Percentiles rank a stretch among this genome's conserved stretches.
These are phyloP conservation scores for Phialemonium atrogriseum DNA, from an alignment of 2,329 filamentous ascomycete genomes.

Conservation along the genomic window DNA sequence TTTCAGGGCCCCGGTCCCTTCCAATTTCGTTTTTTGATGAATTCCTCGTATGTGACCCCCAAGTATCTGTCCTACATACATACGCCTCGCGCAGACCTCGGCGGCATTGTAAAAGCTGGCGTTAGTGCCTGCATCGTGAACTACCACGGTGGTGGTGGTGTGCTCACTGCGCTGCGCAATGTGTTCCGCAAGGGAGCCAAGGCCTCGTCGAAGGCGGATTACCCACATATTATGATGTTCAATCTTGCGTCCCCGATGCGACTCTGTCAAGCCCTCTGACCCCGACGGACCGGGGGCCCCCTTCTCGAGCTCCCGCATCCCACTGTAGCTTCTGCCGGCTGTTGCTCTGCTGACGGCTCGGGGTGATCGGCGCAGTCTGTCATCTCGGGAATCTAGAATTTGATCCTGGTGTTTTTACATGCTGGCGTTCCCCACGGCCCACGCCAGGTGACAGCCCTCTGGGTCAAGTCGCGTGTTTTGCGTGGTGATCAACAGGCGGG, in stretches of 20 bases:
- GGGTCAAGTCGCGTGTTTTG: background rate
- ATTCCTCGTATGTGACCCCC: slow-evolving; percentile 5
- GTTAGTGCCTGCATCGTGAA: background rate
- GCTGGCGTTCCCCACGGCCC: background rate
- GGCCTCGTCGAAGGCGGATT: background rate
- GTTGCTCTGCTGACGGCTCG: background rate
- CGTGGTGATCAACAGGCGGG: too few relatives aligned
- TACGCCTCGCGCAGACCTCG: too few relatives aligned
- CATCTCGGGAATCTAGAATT: slow-evolving; percentile 6
- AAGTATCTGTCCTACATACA: background rate
- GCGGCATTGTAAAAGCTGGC: background rate
- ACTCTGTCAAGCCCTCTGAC: background rate
- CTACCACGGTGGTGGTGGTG: background rate
- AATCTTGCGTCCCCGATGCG: background rate
- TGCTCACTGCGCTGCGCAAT: background rate
- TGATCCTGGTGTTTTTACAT: slow-evolving; percentile 1
- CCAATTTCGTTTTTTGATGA: slow-evolving; percentile 15
- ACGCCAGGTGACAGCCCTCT: background rate
- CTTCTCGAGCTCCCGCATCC: background rate
- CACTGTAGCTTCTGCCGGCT: background rate
- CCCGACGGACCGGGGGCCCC: background rate
- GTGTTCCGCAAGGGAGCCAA: background rate
- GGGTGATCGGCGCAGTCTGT: background rate
- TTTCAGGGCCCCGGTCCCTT: too few relatives aligned
- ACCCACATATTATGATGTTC: slow-evolving; percentile 1